Conservation (phyloP, 257 asterid species). For the Paulownia fortunei region DNA sequence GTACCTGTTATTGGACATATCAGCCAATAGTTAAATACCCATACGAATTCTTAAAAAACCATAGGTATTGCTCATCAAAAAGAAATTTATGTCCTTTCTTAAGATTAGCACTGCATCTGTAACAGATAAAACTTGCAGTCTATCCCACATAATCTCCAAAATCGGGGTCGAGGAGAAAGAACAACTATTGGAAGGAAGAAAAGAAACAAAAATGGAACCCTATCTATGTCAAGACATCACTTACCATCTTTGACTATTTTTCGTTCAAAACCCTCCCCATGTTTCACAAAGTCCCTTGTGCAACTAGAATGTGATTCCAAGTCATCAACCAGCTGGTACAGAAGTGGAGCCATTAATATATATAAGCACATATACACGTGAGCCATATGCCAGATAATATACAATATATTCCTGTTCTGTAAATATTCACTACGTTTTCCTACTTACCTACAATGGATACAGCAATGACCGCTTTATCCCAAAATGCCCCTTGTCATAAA, state of each 20-base stretch:
- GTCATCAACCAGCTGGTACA: constrained; percentile 59
- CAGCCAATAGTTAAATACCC: background rate
- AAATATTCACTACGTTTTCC: background rate
- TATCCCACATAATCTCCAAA: background rate
- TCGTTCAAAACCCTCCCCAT: constrained; percentile 38
- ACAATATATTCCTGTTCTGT: background rate
- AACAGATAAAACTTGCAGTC: background rate
- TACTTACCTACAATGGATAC: background rate
- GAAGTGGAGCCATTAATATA: constrained; percentile 14
- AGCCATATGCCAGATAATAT: background rate
- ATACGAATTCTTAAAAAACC: background rate
- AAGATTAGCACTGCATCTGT: background rate
- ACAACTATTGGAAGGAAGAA: constrained; percentile 1
- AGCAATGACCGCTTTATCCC: background rate
- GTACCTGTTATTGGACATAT: no score
- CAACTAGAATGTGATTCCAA: constrained; percentile 48
- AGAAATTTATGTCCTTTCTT: background rate
- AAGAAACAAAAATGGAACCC: constrained; percentile 27
- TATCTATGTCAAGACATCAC: constrained; percentile 30
- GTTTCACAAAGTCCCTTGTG: constrained; percentile 39
- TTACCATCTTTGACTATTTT: constrained; percentile 42
- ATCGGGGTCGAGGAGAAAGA: background rate
- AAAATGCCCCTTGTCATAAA: background rate
- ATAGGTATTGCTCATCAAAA: background rate
- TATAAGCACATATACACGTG: no score